Conservation (phyloP, 495 filamentous ascomycete species). For the Penicillium canescens region DNA sequence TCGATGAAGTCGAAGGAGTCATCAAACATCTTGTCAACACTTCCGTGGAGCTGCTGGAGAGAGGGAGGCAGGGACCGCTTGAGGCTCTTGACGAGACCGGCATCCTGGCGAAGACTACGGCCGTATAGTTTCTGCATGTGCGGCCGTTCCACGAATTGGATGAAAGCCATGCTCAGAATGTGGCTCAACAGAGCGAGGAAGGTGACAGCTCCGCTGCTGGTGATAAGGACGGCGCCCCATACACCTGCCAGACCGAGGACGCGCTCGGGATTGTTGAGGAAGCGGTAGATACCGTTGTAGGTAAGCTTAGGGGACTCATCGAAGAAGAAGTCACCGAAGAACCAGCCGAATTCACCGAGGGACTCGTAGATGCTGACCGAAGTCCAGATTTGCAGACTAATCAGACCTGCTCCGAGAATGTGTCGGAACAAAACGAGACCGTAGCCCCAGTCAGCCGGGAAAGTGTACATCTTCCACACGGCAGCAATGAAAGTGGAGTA, state of each 20-base stretch:
- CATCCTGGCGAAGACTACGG: conserved; percentile 75
- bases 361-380: conserved; percentile 92
- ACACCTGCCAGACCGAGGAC: conserved; percentile 92
- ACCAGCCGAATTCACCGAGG: conserved; percentile 98
- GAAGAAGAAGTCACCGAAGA: conserved; percentile 98
- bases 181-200: conserved; percentile 83
- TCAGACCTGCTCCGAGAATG: conserved; percentile 75
- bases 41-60: conserved; percentile 71
- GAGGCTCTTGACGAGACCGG: conserved; percentile 87
- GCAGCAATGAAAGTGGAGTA: conserved; percentile 87
- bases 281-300: conserved; percentile 96
- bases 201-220: conserved; percentile 80
- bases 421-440: conserved; percentile 84
- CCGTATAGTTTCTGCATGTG: conserved; percentile 99
- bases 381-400: conserved; percentile 91
- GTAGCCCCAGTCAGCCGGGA: conserved; percentile 82
- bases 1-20: conserved; percentile 86
- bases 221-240: conserved; percentile 93
- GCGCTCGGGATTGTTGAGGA: conserved; percentile 95
- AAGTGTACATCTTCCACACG: conserved; percentile 92
- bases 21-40: conserved; percentile 82
- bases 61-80: conserved; percentile 86
- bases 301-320: conserved; percentile 79
- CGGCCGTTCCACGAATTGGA: conserved; percentile 90
- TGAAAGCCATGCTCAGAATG: conserved; percentile 79